phyloP scores from a whole-genome alignment of 495 filamentous ascomycete species.

The Hyaloscypha hepaticicola region DNA sequence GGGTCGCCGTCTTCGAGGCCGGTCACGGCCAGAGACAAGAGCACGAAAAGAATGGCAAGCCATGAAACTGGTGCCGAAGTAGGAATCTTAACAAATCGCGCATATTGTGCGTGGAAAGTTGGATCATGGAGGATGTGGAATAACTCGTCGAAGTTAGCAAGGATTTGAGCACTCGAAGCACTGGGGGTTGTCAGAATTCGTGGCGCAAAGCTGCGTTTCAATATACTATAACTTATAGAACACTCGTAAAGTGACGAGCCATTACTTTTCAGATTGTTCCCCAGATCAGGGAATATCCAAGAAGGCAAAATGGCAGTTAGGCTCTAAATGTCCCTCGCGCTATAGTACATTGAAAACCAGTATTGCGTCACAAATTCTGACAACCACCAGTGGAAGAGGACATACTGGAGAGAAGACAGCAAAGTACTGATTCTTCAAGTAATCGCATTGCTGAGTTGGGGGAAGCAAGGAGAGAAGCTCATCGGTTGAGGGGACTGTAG shows the following conservation, averaged over 20 bases:
- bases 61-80: conserved; percentile 42
- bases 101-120: conserved; percentile 48
- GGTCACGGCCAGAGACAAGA: conserved; percentile 45
- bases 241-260: too few relatives aligned
- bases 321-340: too few relatives aligned
- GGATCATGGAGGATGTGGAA: conserved; percentile 46
- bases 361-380: too few relatives aligned
- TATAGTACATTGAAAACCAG: too few relatives aligned
- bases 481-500: neutral
- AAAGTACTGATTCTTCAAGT: conserved; percentile 18
- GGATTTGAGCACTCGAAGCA: too few relatives aligned
- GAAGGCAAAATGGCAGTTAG: too few relatives aligned
- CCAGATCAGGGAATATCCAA: too few relatives aligned
- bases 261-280: too few relatives aligned
- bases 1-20: conserved; percentile 46
- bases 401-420: conserved; percentile 15
- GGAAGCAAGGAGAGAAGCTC: conserved; percentile 15
- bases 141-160: conserved; percentile 3
- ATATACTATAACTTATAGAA: too few relatives aligned
- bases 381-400: neutral
- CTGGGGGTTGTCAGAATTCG: too few relatives aligned
- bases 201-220: too few relatives aligned
- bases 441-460: conserved; percentile 19
- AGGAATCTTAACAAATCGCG: conserved; percentile 45
- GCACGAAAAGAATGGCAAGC: conserved; percentile 46